These are phyloP conservation scores for Suillus hirtellus DNA, from an alignment of 768 basidiomycete species.

Conservation along the genomic window DNA sequence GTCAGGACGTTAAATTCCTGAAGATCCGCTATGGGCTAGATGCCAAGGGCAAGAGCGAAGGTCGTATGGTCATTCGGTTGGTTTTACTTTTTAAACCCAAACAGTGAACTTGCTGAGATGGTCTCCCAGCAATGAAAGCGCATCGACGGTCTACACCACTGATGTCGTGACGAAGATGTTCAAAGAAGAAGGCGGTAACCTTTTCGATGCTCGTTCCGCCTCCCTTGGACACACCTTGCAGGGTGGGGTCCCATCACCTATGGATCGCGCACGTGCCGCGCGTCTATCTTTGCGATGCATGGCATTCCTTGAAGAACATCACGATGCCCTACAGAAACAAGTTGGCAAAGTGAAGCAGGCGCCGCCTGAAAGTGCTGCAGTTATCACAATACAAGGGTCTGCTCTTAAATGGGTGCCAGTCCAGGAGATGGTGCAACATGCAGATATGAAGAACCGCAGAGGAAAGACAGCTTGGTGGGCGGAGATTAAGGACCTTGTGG, in stretches of 20 bases:
- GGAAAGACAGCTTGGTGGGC: constrained; percentile 84
- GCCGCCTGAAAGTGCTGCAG: constrained; percentile 68
- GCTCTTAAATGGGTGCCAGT: constrained; percentile 82
- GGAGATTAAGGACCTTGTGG: constrained; percentile 64
- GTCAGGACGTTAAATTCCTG: constrained; percentile 85
- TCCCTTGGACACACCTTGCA: constrained; percentile 96
- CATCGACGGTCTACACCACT: constrained; percentile 89
- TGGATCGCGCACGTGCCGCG: constrained; percentile 89
- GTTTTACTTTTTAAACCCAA: constrained; percentile 24
- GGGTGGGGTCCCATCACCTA: constrained; percentile 92
- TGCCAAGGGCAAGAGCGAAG: constrained; percentile 86
- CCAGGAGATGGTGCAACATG: constrained; percentile 77
- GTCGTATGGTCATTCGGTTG: constrained; percentile 88
- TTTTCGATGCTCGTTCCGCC: constrained; percentile 96
- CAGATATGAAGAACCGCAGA: constrained; percentile 88
- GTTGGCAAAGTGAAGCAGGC: constrained; percentile 56
- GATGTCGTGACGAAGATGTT: constrained; percentile 91
- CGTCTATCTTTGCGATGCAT: constrained; percentile 91
- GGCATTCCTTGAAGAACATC: constrained; percentile 88
- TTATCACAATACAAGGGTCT: constrained; percentile 89
- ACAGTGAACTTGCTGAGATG: not conserved
- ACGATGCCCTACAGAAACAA: constrained; percentile 53
- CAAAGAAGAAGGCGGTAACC: constrained; percentile 86
- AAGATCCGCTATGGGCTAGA: constrained; percentile 85
- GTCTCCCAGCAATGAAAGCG: constrained; percentile 69